A percentile compares a stretch with the other conserved stretches of the same genome.
These are phyloP conservation scores for Phytophthora capsici DNA, from an alignment of 352 stramenopile genomes.

Conservation along the genomic window DNA sequence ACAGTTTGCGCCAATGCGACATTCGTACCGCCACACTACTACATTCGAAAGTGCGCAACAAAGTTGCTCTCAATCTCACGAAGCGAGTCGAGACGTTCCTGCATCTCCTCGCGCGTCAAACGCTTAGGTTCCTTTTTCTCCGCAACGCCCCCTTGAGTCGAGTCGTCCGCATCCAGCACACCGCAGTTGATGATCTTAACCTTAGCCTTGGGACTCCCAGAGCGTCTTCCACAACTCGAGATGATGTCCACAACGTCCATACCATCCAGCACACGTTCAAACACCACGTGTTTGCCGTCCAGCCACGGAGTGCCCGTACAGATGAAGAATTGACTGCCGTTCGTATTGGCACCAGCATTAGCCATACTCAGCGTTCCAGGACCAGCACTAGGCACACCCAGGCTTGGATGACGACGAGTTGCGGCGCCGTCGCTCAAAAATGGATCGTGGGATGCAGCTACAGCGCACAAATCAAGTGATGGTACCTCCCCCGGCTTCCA, in stretches of 20 bases:
- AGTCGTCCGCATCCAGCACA: slow-evolving; percentile 37
- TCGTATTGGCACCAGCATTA: slow-evolving; percentile 89
- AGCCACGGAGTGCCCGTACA: slow-evolving; percentile 96
- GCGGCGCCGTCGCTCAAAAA: slow-evolving; percentile 17
- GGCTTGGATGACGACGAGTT: slow-evolving; percentile 31
- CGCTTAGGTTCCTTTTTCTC: slow-evolving; percentile 34
- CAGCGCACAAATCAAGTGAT: background rate
- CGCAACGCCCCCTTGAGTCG: slow-evolving; percentile 6
- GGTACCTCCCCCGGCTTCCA: slow-evolving; percentile 20
- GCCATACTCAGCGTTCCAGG: slow-evolving; percentile 89
- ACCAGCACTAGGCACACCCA: slow-evolving; percentile 70
- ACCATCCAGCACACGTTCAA: slow-evolving; percentile 91
- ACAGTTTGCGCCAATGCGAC: too few relatives aligned
- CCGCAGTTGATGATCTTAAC: slow-evolving; percentile 94
- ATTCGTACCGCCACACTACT: too few relatives aligned
- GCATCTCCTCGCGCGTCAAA: slow-evolving; percentile 64
- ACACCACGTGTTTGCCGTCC: slow-evolving; percentile 97
- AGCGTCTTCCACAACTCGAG: slow-evolving; percentile 79
- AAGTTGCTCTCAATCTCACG: slow-evolving; percentile 73
- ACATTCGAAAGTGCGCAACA: too few relatives aligned
- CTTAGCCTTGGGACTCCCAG: slow-evolving; percentile 82
- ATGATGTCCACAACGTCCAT: slow-evolving; percentile 94
- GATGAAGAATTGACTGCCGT: slow-evolving; percentile 97
- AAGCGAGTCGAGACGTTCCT: slow-evolving; percentile 65
- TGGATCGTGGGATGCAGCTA: background rate